Base-by-base conservation (phyloP, 306 rosid genomes). In the Begonia peltatifolia region DNA sequence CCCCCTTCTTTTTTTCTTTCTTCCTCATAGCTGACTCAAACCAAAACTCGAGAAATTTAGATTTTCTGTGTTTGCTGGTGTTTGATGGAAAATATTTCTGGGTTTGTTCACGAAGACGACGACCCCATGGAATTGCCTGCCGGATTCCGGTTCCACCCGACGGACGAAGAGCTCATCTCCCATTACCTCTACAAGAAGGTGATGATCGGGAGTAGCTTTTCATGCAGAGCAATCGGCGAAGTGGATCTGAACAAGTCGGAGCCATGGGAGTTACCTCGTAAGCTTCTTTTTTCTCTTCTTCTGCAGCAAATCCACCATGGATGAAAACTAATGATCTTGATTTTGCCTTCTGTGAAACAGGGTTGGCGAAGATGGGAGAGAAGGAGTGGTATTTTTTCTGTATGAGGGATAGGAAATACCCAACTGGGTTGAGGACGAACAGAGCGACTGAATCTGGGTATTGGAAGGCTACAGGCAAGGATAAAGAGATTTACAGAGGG, bases 401-500 rank as follows among this genome's bases (percentile, higher is more conserved):
- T 14, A 77, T 83, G 23, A 79, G 94, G 14, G 99, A 92, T 63
- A 64, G 93, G 60, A 92, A 92, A 63, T 92, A 92, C 74, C 99
- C 99, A 54, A 92, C 99, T 15, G 99, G 99, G 3, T 68, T 83
- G 68, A 79, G 99, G 55, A 92, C 99, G 2, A 92, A 92, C 74
- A 77, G 99, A 23, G 99, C 99, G 2, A 92, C 99, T 6, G 93
- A 79, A 69, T 73, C 93, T 12, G 99, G 99, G 9, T 92, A 92
- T 53, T 92, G 99, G 99, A 92, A 92, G 30, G 99, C 99, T 13
- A 92, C 99, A 0, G 99, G 99, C 42, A 92, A 92, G 68, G 99
- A 92, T 49, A 92, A 66, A 48, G 99, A 92, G 49, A 92, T 92
- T 64, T 79, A 76, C 81, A 79, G 71, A 58, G 93, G 81, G 2